These are phyloP conservation scores for Mycena latifolia DNA, from an alignment of 768 basidiomycete genomes.

Conservation along the genomic window DNA sequence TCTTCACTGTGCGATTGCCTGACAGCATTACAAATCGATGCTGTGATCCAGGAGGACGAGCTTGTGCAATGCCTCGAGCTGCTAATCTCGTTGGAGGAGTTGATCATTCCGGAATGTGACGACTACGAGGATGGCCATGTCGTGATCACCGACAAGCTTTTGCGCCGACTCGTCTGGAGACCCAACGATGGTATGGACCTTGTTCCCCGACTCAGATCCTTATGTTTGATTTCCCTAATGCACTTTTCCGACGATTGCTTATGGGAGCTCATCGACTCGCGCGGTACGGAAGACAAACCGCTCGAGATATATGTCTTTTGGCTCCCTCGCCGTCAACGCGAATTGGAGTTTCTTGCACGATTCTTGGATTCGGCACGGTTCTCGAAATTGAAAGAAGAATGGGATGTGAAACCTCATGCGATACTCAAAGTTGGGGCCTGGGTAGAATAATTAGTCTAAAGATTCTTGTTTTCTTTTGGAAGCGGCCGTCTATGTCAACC, in stretches of 20 bases:
- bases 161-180: neutral
- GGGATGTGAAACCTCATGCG: too few species aligned
- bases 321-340: too few species aligned
- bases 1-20: neutral
- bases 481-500: too few species aligned
- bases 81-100: neutral
- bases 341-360: too few species aligned
- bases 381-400: too few species aligned
- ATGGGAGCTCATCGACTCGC: neutral
- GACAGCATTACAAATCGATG: neutral
- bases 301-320: too few species aligned
- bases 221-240: neutral
- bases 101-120: neutral
- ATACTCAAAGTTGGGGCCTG: too few species aligned
- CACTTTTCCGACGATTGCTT: neutral
- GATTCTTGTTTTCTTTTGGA: too few species aligned
- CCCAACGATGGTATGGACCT: neutral
- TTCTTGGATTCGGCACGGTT: too few species aligned
- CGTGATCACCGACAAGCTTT: conserved; percentile 2
- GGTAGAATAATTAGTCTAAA: too few species aligned
- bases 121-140: neutral
- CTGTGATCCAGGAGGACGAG: neutral
- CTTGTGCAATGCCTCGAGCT: conserved; percentile 9
- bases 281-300: neutral
- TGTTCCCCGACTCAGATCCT: neutral